Evolutionary conservation across 257 asterid species (phyloP), one percentile per base, ranked within the genome.

Genomic region (Petunia axillaris): DNA sequence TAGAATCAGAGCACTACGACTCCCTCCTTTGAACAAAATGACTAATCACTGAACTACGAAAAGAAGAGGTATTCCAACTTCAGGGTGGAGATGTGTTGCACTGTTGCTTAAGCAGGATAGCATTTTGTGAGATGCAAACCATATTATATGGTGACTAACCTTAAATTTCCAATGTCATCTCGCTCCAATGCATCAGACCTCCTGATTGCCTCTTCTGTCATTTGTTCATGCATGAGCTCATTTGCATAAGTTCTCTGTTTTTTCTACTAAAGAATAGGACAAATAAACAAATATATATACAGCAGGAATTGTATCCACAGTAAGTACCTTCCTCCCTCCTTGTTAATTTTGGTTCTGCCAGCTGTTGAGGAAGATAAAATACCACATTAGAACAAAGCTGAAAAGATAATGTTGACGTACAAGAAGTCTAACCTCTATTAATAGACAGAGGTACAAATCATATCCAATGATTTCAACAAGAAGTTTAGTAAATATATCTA

Each of bases 181-280:
- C 83, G 83, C 90, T 93, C 95, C 87, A 91, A 77, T 48, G 97
- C 97, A 8, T 87, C 40, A 62, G 97, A 88, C 86, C 99, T 91
- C 86, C 95, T 87, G 81, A 90, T 86, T 81, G 91, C 98, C 85
- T 92, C 98, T 83, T 92, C 99, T 94, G 93, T 85, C 59, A 35
- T 35, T 35, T 78, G 85, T 71, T 38, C 13, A 38, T 71, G 74
- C n/a, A 39, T 43, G 78, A 71, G 79, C 5, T 63, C 75, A 64
- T 38, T 64, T 63, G 76, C 77, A 71, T 71, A 35, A 71, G 11
- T 55, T 71, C 59, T 25, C 35, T 14, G 14, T 55, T 48, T 53
- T 48, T 48, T 71, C 43, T 71, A 71, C 77, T 48, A 38, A 71
- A 71, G 58, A 48, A 48, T 39, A 48, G 41, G 60, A 71, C 46